These are phyloP conservation scores for Collybia mongolica DNA, from an alignment of 768 basidiomycete species.

Conservation along the genomic window DNA sequence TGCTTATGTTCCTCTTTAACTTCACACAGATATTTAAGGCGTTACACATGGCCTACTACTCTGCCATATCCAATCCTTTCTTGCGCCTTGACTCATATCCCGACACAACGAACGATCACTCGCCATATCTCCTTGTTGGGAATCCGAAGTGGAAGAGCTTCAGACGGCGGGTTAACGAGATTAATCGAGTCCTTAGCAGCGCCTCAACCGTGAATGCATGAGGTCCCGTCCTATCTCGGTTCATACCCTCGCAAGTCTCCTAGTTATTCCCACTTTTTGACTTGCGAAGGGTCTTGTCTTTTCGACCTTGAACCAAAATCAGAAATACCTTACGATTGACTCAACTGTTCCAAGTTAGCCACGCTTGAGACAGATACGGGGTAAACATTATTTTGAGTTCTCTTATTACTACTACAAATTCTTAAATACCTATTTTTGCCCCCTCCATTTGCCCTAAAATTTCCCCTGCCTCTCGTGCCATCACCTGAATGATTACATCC, in stretches of 20 bases:
- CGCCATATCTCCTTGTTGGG: constrained; percentile 57
- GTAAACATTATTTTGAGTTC: constrained; percentile 38
- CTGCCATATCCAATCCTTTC: constrained; percentile 85
- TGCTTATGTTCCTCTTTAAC: neutral
- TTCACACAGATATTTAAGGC: constrained; percentile 76
- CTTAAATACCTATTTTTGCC: constrained; percentile 40
- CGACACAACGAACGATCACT: constrained; percentile 50
- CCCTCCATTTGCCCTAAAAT: constrained; percentile 48
- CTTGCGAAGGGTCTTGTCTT: constrained; percentile 14
- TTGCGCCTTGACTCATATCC: constrained; percentile 56
- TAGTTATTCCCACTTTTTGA: constrained; percentile 13
- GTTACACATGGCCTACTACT: constrained; percentile 84
- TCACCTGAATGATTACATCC: constrained; percentile 68
- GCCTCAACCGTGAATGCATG: constrained; percentile 14
- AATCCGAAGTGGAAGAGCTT: constrained; percentile 70
- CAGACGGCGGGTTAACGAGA: constrained; percentile 70
- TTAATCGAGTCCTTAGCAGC: constrained; percentile 56
- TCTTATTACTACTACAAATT: constrained; percentile 3
- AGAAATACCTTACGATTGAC: constrained; percentile 76
- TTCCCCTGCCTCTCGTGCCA: constrained; percentile 73
- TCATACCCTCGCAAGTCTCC: constrained; percentile 18
- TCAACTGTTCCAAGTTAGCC: constrained; percentile 63
- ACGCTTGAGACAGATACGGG: constrained; percentile 95
- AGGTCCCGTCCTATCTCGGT: neutral
- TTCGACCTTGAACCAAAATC: constrained; percentile 50